A percentile compares a stretch with the other conserved stretches of the same genome.
phyloP scores from a whole-genome alignment of 192 early-diverging fungal species.

The Rhizophagus clarus region DNA sequence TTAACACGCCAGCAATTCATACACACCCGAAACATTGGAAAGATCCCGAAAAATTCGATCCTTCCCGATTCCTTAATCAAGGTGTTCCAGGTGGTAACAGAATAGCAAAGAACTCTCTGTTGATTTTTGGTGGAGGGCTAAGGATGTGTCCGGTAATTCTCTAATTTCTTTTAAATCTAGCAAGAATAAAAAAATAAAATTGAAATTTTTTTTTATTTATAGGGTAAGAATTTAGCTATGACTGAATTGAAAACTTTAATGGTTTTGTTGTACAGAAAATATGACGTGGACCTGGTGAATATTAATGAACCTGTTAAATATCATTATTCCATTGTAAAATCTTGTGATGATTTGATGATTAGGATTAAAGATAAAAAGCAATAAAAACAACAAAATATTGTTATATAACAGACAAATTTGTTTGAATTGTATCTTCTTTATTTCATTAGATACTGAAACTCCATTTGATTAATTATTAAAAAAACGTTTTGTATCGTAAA shows the following conservation, averaged over 20 bases:
- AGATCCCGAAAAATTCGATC: slow-evolving; percentile 22
- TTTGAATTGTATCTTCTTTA: no score
- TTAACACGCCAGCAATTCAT: slow-evolving; percentile 4
- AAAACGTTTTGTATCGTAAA: no score
- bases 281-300: neutral
- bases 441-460: no score
- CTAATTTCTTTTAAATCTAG: neutral
- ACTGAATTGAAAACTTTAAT: slow-evolving; percentile 6
- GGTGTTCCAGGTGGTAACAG: neutral
- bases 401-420: no score
- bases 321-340: neutral
- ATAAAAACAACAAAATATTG: no score
- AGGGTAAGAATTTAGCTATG: slow-evolving; percentile 7
- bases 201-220: neutral
- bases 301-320: slow-evolving; percentile 9
- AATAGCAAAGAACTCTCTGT: slow-evolving; percentile 15
- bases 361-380: neutral
- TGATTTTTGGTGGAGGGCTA: slow-evolving; percentile 7
- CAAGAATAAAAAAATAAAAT: neutral
- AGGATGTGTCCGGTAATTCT: slow-evolving; percentile 10
- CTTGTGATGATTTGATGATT: slow-evolving; percentile 8
- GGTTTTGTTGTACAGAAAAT: neutral
- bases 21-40: neutral
- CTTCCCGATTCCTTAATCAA: slow-evolving; percentile 5
- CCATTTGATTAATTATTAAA: no score